These are phyloP conservation scores for Fraxinus baroniana DNA, from an alignment of 305 asterid genomes.

Conservation along the genomic window DNA sequence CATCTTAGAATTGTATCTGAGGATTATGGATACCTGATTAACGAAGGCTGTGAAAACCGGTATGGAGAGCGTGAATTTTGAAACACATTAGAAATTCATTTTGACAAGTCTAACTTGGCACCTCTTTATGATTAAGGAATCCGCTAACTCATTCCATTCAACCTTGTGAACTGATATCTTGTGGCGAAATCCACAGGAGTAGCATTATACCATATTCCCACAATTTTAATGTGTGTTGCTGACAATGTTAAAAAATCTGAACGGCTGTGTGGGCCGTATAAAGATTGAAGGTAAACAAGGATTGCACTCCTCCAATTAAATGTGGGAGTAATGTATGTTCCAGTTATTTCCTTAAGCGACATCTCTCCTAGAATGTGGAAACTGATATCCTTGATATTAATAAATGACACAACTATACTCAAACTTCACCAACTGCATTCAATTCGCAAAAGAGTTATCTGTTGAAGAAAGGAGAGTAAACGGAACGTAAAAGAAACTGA, in stretches of 20 bases:
- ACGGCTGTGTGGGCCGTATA: background rate
- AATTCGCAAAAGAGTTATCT: conserved; percentile 5
- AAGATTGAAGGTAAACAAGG: conserved; percentile 6
- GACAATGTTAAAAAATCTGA: conserved; percentile 12
- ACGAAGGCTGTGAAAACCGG: background rate
- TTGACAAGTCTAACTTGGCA: background rate
- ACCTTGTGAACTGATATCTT: background rate
- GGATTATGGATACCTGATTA: background rate
- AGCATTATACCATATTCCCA: conserved; percentile 12
- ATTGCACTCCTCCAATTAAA: background rate
- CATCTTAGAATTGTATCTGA: background rate
- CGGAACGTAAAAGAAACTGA: conserved; percentile 7
- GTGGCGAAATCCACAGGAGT: background rate
- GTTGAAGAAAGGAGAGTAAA: background rate
- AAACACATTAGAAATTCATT: background rate
- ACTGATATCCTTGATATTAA: background rate
- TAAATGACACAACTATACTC: background rate
- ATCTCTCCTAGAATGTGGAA: background rate
- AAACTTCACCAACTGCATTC: background rate
- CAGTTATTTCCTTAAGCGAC: background rate
- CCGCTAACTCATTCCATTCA: background rate
- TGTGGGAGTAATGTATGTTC: conserved; percentile 3
- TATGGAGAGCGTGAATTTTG: background rate
- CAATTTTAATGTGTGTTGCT: background rate
- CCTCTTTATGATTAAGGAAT: conserved; percentile 1